These are phyloP conservation scores for Tetratostichococcus sp. DNA, from an alignment of 139 green algal species.

Conservation along the genomic window DNA sequence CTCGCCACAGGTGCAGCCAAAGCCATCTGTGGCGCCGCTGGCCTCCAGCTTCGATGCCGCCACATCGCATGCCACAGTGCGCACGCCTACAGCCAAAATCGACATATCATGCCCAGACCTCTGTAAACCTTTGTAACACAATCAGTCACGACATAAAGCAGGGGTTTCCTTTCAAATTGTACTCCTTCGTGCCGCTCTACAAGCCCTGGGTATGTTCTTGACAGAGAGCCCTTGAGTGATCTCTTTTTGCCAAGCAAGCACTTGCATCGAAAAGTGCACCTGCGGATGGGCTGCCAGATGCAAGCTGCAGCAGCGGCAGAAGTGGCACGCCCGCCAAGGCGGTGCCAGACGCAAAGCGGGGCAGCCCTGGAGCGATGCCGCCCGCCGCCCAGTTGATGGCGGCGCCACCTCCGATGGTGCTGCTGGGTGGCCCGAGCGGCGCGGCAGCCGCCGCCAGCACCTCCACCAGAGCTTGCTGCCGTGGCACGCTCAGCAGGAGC, in stretches of 20 bases:
- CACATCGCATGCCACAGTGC: background rate
- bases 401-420: background rate
- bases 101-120: too few species aligned
- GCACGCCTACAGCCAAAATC: background rate
- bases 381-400: background rate
- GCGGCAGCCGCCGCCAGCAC: background rate
- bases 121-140: too few species aligned
- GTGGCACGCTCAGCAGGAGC: conserved; percentile 11
- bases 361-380: too few species aligned
- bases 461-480: conserved; percentile 10
- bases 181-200: too few species aligned
- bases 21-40: conserved; percentile 10
- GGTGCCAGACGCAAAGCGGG: background rate
- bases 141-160: too few species aligned
- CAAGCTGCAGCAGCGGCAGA: conserved; percentile 18
- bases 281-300: background rate
- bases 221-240: too few species aligned
- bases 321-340: background rate
- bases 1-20: conserved; percentile 23
- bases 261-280: background rate
- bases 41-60: background rate
- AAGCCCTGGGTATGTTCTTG: too few species aligned
- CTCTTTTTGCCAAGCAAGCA: too few species aligned
- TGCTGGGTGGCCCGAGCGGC: background rate
- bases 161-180: too few species aligned